Evolutionary conservation across 306 rosid species (phyloP).

Genomic region (Prunus mongolica): DNA sequence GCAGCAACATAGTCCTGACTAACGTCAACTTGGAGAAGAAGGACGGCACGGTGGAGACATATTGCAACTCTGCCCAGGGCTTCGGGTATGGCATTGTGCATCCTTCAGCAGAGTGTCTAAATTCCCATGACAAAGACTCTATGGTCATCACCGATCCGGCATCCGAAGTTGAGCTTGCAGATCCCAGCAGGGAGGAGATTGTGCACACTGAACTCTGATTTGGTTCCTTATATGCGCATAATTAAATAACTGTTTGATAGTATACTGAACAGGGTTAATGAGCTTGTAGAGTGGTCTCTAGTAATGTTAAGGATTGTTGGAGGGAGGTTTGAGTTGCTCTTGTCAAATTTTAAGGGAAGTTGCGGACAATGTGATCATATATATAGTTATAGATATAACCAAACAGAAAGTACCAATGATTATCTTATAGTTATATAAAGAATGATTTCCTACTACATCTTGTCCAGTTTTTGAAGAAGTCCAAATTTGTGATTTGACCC

Average conservation of each 20-base stretch:
- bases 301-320: constrained; percentile 28
- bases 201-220: constrained; percentile 69
- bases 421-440: neutral
- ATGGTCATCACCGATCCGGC: neutral
- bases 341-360: constrained; percentile 14
- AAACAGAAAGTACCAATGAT: neutral
- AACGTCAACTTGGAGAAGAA: constrained; percentile 71
- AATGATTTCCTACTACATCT: too few relatives aligned
- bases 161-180: constrained; percentile 14
- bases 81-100: constrained; percentile 70
- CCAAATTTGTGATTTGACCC: neutral
- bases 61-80: constrained; percentile 92
- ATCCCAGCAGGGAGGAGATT: constrained; percentile 28
- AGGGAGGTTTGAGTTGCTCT: constrained; percentile 42
- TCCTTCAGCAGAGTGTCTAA: constrained; percentile 97
- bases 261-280: constrained; percentile 30
- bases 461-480: too few relatives aligned
- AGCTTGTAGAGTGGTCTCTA: constrained; percentile 26
- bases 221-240: constrained; percentile 16
- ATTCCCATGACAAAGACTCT: constrained; percentile 44
- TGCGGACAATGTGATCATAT: constrained; percentile 1
- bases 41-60: constrained; percentile 85
- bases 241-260: constrained; percentile 35
- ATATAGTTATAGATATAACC: neutral
- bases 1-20: constrained; percentile 74